Percentiles rank a stretch among this genome's conserved stretches.
phyloP scores from a whole-genome alignment of 2,329 filamentous ascomycete species.

The Fusarium setosum region DNA sequence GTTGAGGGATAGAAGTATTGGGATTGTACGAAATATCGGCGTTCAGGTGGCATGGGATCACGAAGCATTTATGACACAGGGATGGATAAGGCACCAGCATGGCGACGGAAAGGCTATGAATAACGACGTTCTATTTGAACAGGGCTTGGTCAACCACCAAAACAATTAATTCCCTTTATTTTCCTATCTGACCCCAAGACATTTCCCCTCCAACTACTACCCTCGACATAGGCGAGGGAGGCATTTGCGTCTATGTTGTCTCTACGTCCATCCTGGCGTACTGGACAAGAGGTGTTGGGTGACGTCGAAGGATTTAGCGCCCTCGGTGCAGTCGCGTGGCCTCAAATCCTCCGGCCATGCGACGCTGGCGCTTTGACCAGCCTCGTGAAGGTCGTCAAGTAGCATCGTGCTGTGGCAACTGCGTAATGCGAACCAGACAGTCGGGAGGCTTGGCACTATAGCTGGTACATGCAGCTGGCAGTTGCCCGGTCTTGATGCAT shows the following conservation, averaged over 20 bases:
- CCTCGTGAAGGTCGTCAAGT: not conserved
- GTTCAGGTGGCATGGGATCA: constrained; percentile 12
- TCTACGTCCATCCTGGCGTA: not conserved
- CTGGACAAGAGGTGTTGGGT: not conserved
- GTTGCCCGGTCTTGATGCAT: not conserved
- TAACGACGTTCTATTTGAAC: not conserved
- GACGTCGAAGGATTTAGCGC: not conserved
- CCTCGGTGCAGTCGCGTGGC: not conserved
- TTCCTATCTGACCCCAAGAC: not conserved
- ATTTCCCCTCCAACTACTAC: not conserved
- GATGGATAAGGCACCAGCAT: constrained; percentile 2
- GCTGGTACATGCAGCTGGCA: constrained; percentile 1
- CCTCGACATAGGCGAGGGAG: not conserved
- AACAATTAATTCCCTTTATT: constrained; percentile 1
- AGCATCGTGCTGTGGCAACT: not conserved
- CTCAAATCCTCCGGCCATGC: not conserved
- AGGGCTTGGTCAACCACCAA: not conserved
- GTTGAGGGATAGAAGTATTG: constrained; percentile 8
- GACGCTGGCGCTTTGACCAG: not conserved
- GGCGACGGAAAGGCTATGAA: constrained; percentile 1
- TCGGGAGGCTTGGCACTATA: not conserved
- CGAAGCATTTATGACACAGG: constrained; percentile 6
- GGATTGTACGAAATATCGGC: constrained; percentile 11
- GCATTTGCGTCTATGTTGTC: not conserved
- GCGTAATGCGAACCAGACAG: constrained; percentile 2